Base-by-base conservation (phyloP, 2,329 filamentous ascomycete species). In the Diaporthe destruens region DNA sequence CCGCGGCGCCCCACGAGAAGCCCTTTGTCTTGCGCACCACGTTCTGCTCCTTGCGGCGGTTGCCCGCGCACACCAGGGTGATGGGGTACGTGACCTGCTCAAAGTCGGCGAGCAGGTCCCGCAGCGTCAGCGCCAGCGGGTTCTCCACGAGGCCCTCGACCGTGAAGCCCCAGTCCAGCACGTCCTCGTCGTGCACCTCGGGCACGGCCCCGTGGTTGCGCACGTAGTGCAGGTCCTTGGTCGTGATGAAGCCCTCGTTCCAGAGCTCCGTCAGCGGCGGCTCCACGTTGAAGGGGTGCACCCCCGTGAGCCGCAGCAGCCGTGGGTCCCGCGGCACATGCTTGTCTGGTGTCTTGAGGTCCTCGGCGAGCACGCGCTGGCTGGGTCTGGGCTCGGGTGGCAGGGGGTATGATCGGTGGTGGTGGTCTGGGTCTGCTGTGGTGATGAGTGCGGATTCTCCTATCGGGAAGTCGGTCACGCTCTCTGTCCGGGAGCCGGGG, bases 41-140 rank as follows among this genome's bases (percentile, higher is more conserved):
- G 77, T 98, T 98, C 80, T 98, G 95, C 82, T 98, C 95, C 83
- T 98, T 98, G 42, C 95, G 89, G 73, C 95, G 88, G 81, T 98
- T 98, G 1, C 95, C 95, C 5, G 95, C 95, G 80, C 95, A 98
- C 29, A 98, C 95, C 1, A 98, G 88, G 0, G 95, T 98, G 73
- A 98, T 88, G 0, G 95, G 95, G 72, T 93, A 93, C 3, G 95
- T 98, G 34, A 94, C 88, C 79, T 97, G 94, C 70, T 95, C 91
- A 77, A 93, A 97, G 11, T 93, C 87, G 47, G 87, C 84, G 42
- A 97, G 84, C 0, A 98, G 87, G 68, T 96, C 90, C 49, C 88
- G 87, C 65, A 98, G 84, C 2, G 87, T 93, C 76, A 97, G 85
- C 18, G 84, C 91, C 44, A 97, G 82, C 0, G 95, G 94, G 2